Evolutionary conservation across 139 green algal genomes (phyloP).

Genomic region (Chlorella sp.): DNA sequence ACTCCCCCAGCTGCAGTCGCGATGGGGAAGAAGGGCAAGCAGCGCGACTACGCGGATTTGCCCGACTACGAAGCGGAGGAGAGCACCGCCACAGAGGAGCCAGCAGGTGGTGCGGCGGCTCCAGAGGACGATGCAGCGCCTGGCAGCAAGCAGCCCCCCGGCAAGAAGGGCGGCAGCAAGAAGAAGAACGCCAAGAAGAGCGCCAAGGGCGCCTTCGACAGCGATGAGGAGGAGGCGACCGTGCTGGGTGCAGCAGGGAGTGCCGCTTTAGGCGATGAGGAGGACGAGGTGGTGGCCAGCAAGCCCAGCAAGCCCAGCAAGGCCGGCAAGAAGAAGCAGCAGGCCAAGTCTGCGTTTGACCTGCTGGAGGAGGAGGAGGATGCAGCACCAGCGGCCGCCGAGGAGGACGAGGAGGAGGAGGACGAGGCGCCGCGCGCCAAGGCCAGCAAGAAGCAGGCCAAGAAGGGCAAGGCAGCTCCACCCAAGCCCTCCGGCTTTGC

Average conservation of each 20-base stretch:
- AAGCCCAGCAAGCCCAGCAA: conserved; percentile 5
- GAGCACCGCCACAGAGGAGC: neutral
- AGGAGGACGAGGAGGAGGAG: conserved; percentile 41
- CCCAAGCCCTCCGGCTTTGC: too few species aligned
- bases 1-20: too few species aligned
- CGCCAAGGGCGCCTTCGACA: conserved; percentile 53
- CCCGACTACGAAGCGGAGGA: conserved; percentile 15
- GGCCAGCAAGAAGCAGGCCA: conserved; percentile 17
- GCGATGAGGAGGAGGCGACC: conserved; percentile 37
- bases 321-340: conserved; percentile 2
- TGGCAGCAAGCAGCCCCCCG: neutral
- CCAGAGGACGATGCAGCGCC: too few species aligned
- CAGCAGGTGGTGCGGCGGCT: conserved; percentile 9
- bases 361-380: neutral
- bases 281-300: conserved; percentile 6
- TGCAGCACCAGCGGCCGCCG: conserved; percentile 28
- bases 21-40: conserved; percentile 44
- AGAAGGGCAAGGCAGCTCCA: too few species aligned
- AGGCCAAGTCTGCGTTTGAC: neutral
- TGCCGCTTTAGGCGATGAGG: neutral
- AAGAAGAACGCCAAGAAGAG: conserved; percentile 71
- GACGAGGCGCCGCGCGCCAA: conserved; percentile 5
- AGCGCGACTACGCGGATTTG: conserved; percentile 16
- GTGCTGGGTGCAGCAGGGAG: neutral
- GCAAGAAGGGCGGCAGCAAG: conserved; percentile 30